Percentiles rank a stretch among this genome's conserved stretches.
Conservation (phyloP, 306 rosid genomes). For the Malus asiatica region DNA sequence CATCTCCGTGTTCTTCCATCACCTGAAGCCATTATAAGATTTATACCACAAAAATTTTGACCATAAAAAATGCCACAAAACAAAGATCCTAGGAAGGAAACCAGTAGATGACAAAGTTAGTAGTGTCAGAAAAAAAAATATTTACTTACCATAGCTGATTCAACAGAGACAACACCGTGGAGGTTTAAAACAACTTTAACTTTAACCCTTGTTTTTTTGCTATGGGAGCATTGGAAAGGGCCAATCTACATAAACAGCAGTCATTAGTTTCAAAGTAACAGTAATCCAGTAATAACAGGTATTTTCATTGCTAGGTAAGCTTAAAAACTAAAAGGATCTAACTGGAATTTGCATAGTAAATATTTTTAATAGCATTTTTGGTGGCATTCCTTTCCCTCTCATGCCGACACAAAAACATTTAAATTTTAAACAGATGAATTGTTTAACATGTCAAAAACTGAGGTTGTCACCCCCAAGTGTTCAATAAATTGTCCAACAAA, state of each 20-base stretch:
- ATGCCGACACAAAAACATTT: neutral
- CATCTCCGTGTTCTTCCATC: constrained; percentile 51
- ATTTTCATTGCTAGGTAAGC: neutral
- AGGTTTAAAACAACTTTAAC: constrained; percentile 67
- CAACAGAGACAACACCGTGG: constrained; percentile 74
- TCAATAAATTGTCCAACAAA: neutral
- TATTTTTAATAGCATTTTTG: neutral
- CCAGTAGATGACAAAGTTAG: constrained; percentile 11
- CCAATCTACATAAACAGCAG: constrained; percentile 57
- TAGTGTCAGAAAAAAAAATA: constrained; percentile 9
- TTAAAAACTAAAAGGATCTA: neutral
- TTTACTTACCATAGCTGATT: constrained; percentile 70
- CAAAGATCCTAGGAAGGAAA: constrained; percentile 6
- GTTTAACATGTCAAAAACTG: neutral
- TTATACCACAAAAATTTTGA: neutral
- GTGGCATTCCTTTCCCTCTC: neutral
- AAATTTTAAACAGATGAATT: neutral
- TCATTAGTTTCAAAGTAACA: neutral
- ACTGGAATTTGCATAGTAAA: neutral
- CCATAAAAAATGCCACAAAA: neutral
- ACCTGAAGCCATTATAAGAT: constrained; percentile 43
- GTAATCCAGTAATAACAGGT: neutral
- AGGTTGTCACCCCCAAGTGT: neutral
- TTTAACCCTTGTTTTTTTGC: constrained; percentile 61
- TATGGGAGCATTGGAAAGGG: constrained; percentile 55